Base-by-base conservation (phyloP, 192 early-diverging fungal genomes). In the Coemansia biformis region DNA sequence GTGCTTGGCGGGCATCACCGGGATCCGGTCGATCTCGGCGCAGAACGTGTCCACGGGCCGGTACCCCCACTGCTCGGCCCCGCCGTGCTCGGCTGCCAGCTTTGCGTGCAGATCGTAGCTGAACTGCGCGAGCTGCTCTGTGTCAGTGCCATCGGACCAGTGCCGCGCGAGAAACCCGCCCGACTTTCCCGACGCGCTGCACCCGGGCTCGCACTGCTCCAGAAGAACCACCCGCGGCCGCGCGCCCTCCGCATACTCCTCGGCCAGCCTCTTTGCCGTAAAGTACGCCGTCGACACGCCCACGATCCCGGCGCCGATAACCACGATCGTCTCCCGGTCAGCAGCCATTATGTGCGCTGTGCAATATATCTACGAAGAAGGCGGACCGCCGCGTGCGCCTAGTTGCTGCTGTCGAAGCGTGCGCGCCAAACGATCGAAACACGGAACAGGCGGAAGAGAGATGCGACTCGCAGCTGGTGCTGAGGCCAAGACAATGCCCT, bases 121-220 rank as follows among this genome's bases (percentile, higher is more conserved):
- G 57, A 66, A 66, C 44, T 58, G 52, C 14, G 63, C 70, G n/a
- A 74, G 70, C 59, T 65, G 58, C 54, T 74, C 63, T 0, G 63
- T 74, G 37, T 74, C 70, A 11, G 70, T 74, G 39, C 70, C 63
- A 18, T 74, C 63, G 5, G 70, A 74, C 70, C 70, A 74, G 23
- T 74, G 63, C 18, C 70, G 58, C 21, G 70, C 70, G n/a, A 74
- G 50, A 18, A 74, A 74, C 14, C 70, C 70, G 34, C 70, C 70
- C 0, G 63, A 60, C 43, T 74, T 74, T 5, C 70, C 70, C 16
- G 57, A n/a, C n/a, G n/a, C n/a, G n/a, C n/a, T n/a, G n/a, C n/a
- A n/a, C n/a, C n/a, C n/a, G n/a, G n/a, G n/a, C 59, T 73, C 63
- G 50, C 62, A 61, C 42, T 66, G 70, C 50, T 73, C 70, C 7